Evolutionary conservation across 208 protist genomes (phyloP), one percentile per base, ranked within the genome.

Genomic region (Acanthamoeba triangularis): DNA sequence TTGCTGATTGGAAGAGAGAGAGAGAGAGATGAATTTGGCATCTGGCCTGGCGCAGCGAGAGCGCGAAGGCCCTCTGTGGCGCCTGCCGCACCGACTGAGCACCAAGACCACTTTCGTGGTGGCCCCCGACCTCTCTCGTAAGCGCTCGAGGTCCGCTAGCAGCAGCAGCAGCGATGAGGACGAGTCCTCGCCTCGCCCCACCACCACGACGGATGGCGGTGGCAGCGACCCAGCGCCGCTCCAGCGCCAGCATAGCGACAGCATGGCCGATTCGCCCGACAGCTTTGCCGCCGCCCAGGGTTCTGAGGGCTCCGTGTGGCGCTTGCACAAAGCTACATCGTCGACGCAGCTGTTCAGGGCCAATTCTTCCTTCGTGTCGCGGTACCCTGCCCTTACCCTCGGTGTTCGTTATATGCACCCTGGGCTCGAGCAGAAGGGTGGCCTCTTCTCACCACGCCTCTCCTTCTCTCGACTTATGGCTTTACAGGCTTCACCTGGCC

Each of bases 61-160:
- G 41, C 20, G 30, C 30, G 72, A 80, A 23, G 72, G 72, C 18
- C 72, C 72, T 16, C 35, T 80, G 72, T 80, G 72, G 72, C 2
- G n/a, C 72, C 1, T 16, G 2, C 7, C 72, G 10, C 72, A 80
- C 35, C 6, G 72, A 23, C n/a, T 44, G 35, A 49, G 72, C 35
- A 14, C 35, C 18, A 80, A 80, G 35, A 80, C 72, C 72, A 80
- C 72, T 16, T 80, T 80, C 18, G 72, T 80, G 16, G 72, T 80
- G 41, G 35, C 72, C 30, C 25, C 72, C 28, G 63, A n/a, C 63
- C 63, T 28, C 56, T 25, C 56, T 23, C 13, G 63, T 25, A 4
- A 25, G 16, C 63, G 16, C 63, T 52, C 49, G 49, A 4, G 49
- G 7, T 52, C 8, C 11, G 8, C 56, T 4, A 61, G 2, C 56